Conservation (phyloP, 1,284 basidiomycete species). For the Schizophyllum amplum region DNA sequence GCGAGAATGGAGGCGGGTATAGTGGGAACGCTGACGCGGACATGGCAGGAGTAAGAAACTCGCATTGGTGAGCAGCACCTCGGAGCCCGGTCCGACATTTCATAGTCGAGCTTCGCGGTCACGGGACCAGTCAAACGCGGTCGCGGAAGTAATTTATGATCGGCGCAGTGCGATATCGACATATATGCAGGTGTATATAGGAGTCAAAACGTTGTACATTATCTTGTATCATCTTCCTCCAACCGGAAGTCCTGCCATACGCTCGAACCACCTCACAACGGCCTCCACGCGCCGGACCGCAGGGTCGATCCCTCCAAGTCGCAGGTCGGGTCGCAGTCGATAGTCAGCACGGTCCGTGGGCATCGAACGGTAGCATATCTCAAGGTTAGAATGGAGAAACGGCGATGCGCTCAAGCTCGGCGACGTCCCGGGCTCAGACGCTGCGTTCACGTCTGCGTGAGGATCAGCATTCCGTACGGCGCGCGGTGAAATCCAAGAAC, state of each 20-base stretch:
- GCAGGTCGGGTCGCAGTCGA: slow-evolving; percentile 58
- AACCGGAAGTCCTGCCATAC: slow-evolving; percentile 58
- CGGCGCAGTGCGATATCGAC: no score
- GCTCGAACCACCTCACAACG: slow-evolving; percentile 65
- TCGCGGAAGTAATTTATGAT: no score
- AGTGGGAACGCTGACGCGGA: slow-evolving; percentile 78
- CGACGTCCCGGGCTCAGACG: slow-evolving; percentile 33
- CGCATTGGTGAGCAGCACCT: background rate
- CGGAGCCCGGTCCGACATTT: slow-evolving; percentile 4
- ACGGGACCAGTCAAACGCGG: background rate
- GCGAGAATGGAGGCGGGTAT: slow-evolving; percentile 55
- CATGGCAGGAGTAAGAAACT: slow-evolving; percentile 29
- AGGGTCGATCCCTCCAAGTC: slow-evolving; percentile 59
- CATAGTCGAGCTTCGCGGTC: background rate
- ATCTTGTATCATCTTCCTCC: no score
- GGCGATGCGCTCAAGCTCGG: slow-evolving; percentile 55
- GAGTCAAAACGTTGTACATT: no score
- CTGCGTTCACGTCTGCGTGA: slow-evolving; percentile 44
- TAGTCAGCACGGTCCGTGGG: slow-evolving; percentile 53
- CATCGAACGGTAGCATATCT: slow-evolving; percentile 72
- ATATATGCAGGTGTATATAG: no score
- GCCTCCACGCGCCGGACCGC: slow-evolving; percentile 56
- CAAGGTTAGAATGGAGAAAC: slow-evolving; percentile 45
- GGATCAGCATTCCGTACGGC: no score
- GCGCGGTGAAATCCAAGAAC: background rate